Evolutionary conservation across 2,329 filamentous ascomycete species (phyloP).

Genomic region (Diaporthe nobilis): DNA sequence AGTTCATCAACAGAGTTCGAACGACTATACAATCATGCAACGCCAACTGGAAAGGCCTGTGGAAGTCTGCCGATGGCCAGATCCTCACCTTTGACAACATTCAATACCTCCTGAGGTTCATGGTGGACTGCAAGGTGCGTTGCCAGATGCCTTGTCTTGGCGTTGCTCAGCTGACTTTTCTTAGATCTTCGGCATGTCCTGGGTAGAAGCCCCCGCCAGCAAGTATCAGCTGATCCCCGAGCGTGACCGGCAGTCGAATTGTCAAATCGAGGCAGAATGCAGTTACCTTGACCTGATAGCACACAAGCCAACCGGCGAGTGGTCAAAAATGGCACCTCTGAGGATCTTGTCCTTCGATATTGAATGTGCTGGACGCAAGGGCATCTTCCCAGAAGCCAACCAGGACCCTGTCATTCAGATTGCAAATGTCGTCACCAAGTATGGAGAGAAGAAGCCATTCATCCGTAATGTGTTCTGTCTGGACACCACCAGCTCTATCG

Average conservation of each 20-base stretch:
- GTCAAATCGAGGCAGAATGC: constrained; percentile 93
- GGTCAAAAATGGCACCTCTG: constrained; percentile 97
- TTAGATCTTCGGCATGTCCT: constrained; percentile 93
- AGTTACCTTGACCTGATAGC: constrained; percentile 87
- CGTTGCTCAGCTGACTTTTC: constrained; percentile 4
- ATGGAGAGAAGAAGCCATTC: constrained; percentile 96
- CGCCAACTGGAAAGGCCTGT: constrained; percentile 92
- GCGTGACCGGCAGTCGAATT: constrained; percentile 84
- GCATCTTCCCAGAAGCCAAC: constrained; percentile 94
- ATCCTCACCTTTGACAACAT: constrained; percentile 96
- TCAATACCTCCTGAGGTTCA: constrained; percentile 94
- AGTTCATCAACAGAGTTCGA: constrained; percentile 83
- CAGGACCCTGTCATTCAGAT: constrained; percentile 98
- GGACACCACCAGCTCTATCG: constrained; percentile 91
- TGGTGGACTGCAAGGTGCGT: constrained; percentile 91
- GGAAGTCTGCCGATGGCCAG: constrained; percentile 78
- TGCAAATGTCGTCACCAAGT: constrained; percentile 93
- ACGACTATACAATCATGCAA: constrained; percentile 79
- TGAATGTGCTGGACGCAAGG: constrained; percentile 97
- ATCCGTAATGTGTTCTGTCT: constrained; percentile 97
- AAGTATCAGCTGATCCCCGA: constrained; percentile 80
- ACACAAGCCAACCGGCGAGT: constrained; percentile 91
- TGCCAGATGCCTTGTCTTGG: background rate
- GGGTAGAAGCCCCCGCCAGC: constrained; percentile 86
- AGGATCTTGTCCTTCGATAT: constrained; percentile 98